Evolutionary conservation across 345 rosid species (phyloP).

Genomic region (Acer campestre): DNA sequence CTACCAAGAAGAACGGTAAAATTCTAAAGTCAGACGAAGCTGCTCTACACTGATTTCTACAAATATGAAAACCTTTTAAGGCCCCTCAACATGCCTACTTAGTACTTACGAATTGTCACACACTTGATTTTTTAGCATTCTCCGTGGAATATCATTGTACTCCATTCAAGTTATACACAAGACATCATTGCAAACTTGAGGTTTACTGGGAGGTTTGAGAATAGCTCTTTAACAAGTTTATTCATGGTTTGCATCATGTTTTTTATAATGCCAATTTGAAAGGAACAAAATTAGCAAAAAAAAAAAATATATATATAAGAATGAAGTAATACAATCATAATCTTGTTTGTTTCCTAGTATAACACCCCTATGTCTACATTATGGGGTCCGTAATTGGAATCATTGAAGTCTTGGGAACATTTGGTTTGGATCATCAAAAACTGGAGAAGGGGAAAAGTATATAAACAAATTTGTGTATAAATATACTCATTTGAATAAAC

Average conservation of each 20-base stretch:
- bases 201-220: not conserved
- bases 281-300: not conserved
- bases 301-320: not conserved
- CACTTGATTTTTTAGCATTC: not conserved
- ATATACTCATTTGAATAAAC: not conserved
- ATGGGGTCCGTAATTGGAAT: not conserved
- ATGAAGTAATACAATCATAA: not conserved
- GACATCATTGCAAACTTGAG: not conserved
- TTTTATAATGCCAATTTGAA: not conserved
- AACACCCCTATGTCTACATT: not conserved
- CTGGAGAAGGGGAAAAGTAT: not conserved
- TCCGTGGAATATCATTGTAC: not conserved
- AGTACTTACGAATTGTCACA: not conserved
- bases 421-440: not conserved
- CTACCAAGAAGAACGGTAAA: not conserved
- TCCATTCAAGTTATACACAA: not conserved
- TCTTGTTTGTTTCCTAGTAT: not conserved
- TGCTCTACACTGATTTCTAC: conserved; percentile 1
- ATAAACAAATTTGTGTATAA: not conserved
- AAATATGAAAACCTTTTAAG: conserved; percentile 1
- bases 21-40: not conserved
- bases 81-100: not conserved
- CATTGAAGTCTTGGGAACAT: not conserved
- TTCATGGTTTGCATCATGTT: not conserved
- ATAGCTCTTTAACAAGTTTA: not conserved